Evolutionary conservation across 2,329 filamentous ascomycete species (phyloP), one percentile per base, ranked within the genome.

Genomic region (Botryotinia narcissicola): DNA sequence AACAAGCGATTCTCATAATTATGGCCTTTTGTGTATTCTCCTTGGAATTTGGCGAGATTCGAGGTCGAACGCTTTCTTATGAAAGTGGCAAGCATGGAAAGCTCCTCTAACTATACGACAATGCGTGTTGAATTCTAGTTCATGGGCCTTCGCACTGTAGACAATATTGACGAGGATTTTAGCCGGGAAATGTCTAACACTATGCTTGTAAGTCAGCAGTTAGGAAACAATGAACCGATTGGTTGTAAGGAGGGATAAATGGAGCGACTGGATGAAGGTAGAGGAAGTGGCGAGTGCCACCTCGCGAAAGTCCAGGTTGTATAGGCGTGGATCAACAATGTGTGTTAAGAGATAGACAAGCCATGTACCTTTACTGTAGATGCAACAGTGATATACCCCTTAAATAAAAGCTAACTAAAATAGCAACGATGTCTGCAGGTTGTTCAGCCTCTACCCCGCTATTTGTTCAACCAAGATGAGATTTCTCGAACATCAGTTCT

Each of bases 1-100:
- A 83, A 74, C 90, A 92, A 0, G 85, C 92, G 60, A 93, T 88
- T 78, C 87, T 89, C 91, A 92, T 92, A n/a, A 76, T 83, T 42
- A 72, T 67, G 37, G 51, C 10, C 25, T 25, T 71, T n/a, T 51
- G 4, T 64, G 20, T 32, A 51, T 16, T 68, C 18, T 57, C 16
- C 1, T 51, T 16, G 18, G 8, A 9, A 32, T 6, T 20, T 42
- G 14, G 16, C 3, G 18, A 42, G 12, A 22, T 1, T 63, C 16
- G 18, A n/a, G 7, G n/a, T 29, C 37, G 16, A 62, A 35, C 3
- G 2, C 6, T 25, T n/a, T n/a, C 3, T 42, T 40, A 16, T 29
- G 51, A 16, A 29, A 54, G 48, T 54, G 2, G 14, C 25, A 40
- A 25, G 37, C 12, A 40, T 10, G 7, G 35, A 62, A 25, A 20